phyloP scores from a whole-genome alignment of 2,329 filamentous ascomycete species.

The Catunica adiposa region DNA sequence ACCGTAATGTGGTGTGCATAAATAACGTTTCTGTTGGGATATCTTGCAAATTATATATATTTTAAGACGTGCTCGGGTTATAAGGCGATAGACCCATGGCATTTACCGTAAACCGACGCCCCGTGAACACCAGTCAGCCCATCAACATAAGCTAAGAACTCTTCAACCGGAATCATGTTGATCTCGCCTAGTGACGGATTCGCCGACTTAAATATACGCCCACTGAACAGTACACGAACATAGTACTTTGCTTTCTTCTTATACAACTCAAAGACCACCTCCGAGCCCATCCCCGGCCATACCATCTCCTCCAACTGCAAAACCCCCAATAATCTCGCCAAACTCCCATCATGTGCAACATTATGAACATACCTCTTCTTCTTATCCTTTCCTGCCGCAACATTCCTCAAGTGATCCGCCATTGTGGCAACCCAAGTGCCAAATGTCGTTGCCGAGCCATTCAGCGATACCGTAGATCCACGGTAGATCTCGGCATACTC shows the following conservation, averaged over 20 bases:
- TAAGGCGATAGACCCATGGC: slow-evolving; percentile 16
- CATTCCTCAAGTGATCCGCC: slow-evolving; percentile 42
- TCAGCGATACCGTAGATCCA: slow-evolving; percentile 43
- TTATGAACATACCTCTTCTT: slow-evolving; percentile 49
- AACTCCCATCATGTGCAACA: slow-evolving; percentile 61
- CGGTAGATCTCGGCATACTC: slow-evolving; percentile 70
- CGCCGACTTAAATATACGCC: slow-evolving; percentile 48
- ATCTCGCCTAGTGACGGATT: slow-evolving; percentile 50
- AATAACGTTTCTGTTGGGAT: neutral
- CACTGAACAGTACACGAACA: slow-evolving; percentile 55
- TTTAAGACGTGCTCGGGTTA: neutral
- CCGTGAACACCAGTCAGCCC: slow-evolving; percentile 44
- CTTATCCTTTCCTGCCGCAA: slow-evolving; percentile 11
- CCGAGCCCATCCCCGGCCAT: slow-evolving; percentile 70
- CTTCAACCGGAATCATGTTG: slow-evolving; percentile 53
- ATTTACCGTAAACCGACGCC: slow-evolving; percentile 26
- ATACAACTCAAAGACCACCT: slow-evolving; percentile 64
- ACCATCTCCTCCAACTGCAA: slow-evolving; percentile 62
- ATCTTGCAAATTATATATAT: neutral
- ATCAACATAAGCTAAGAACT: slow-evolving; percentile 53
- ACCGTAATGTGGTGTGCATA: too few relatives aligned
- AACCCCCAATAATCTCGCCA: slow-evolving; percentile 50
- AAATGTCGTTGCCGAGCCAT: slow-evolving; percentile 42
- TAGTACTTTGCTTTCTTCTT: slow-evolving; percentile 28
- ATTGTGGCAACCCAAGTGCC: slow-evolving; percentile 65